Conservation (phyloP, 1,284 basidiomycete species). For the Exobasidium rhododendri region DNA sequence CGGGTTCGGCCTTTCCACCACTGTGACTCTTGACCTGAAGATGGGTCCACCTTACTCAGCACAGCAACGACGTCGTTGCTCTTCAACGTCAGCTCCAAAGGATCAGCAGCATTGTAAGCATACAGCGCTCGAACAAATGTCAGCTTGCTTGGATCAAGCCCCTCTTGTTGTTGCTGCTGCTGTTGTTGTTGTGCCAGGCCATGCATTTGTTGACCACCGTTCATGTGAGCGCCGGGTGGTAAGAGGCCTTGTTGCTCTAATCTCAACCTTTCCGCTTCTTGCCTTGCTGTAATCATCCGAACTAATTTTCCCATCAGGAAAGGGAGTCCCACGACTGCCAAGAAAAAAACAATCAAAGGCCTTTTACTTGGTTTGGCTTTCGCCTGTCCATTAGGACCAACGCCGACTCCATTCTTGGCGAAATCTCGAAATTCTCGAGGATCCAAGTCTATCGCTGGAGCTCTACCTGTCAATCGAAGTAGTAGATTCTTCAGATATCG, state of each 20-base stretch:
- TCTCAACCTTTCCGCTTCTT: constrained; percentile 56
- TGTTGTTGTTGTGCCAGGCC: constrained; percentile 39
- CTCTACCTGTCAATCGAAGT: constrained; percentile 37
- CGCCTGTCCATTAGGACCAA: constrained; percentile 22
- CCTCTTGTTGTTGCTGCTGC: constrained; percentile 20
- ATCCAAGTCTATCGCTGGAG: constrained; percentile 43
- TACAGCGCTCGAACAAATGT: constrained; percentile 85
- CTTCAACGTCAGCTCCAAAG: constrained; percentile 75
- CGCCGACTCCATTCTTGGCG: constrained; percentile 28
- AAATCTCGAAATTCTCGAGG: constrained; percentile 50
- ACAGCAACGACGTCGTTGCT: constrained; percentile 94
- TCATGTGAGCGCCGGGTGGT: constrained; percentile 22
- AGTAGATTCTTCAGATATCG: constrained; percentile 67
- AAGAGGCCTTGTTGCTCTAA: constrained; percentile 55
- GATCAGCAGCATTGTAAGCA: constrained; percentile 63
- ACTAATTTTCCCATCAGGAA: constrained; percentile 91
- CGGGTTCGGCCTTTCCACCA: constrained; percentile 97
- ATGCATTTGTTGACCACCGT: constrained; percentile 22
- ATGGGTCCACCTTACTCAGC: constrained; percentile 64
- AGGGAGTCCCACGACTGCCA: constrained; percentile 90
- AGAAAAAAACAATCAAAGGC: constrained; percentile 87
- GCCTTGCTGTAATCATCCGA: constrained; percentile 69
- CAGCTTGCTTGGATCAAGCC: constrained; percentile 62
- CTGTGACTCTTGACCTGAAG: constrained; percentile 67
- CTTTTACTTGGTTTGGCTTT: constrained; percentile 65